These are phyloP conservation scores for Podaxis mareebaensis DNA, from an alignment of 768 basidiomycete genomes.

Conservation along the genomic window DNA sequence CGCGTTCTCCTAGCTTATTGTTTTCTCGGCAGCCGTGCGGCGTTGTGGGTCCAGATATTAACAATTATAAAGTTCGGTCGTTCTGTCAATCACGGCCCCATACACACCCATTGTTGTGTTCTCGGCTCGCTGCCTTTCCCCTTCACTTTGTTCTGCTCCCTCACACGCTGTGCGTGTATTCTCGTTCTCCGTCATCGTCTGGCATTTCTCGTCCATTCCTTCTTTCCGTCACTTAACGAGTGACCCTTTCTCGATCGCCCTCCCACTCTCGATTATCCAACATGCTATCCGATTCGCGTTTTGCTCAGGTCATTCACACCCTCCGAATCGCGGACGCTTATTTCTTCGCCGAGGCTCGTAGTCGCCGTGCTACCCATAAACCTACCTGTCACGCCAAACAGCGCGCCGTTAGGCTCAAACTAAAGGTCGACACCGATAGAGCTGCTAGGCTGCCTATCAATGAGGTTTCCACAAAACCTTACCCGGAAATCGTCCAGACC, in stretches of 20 bases:
- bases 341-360: conserved; percentile 38
- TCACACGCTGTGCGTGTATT: conserved; percentile 39
- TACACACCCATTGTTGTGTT: conserved; percentile 16
- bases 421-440: conserved; percentile 42
- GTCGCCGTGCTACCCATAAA: conserved; percentile 33
- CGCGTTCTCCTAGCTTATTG: background rate
- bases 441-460: conserved; percentile 39
- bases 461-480: conserved; percentile 22
- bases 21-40: conserved; percentile 13
- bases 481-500: conserved; percentile 3
- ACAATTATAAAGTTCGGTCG: conserved; percentile 21
- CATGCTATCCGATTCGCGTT: conserved; percentile 10
- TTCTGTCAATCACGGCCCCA: background rate
- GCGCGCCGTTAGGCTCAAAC: conserved; percentile 44
- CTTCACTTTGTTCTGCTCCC: conserved; percentile 12
- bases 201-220: background rate
- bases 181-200: conserved; percentile 17
- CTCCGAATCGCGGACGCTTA: conserved; percentile 45
- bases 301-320: conserved; percentile 30
- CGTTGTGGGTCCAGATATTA: conserved; percentile 34
- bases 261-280: background rate
- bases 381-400: conserved; percentile 49
- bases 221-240: background rate
- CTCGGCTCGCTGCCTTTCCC: conserved; percentile 16
- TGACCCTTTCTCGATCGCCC: background rate